These are phyloP conservation scores for Mycosphaerella arachidis DNA, from an alignment of 2,329 filamentous ascomycete genomes.

Conservation along the genomic window DNA sequence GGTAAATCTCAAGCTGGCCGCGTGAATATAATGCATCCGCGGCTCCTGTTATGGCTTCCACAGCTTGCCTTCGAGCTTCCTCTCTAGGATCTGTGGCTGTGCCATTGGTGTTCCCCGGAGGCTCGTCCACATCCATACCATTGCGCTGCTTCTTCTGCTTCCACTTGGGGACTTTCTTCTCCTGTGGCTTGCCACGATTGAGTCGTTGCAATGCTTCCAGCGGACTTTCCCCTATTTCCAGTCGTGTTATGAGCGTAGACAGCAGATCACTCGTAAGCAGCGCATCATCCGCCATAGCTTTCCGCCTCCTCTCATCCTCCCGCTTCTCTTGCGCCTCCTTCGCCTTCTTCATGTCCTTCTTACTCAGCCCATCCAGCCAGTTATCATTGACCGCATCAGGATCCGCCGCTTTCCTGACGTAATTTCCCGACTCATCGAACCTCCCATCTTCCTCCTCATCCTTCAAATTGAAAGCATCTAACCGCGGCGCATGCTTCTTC, in stretches of 20 bases:
- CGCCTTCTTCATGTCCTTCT: conserved; percentile 86
- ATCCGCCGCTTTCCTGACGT: conserved; percentile 80
- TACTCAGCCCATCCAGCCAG: conserved; percentile 88
- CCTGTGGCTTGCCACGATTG: conserved; percentile 54
- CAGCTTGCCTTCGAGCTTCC: conserved; percentile 62
- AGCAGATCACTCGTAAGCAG: conserved; percentile 70
- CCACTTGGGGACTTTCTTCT: conserved; percentile 55
- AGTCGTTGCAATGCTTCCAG: conserved; percentile 82
- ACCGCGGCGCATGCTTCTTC: conserved; percentile 86
- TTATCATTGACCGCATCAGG: conserved; percentile 85
- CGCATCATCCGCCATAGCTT: conserved; percentile 69
- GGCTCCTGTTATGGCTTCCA: conserved; percentile 80
- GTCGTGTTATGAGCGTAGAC: conserved; percentile 62
- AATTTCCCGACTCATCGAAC: conserved; percentile 90
- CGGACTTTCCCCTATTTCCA: conserved; percentile 79
- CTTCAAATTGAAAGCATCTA: conserved; percentile 94
- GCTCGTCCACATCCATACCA: conserved; percentile 65
- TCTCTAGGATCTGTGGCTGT: conserved; percentile 64
- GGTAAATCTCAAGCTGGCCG: conserved; percentile 86
- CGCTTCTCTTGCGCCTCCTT: conserved; percentile 82
- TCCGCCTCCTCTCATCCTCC: conserved; percentile 68
- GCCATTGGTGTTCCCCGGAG: conserved; percentile 12
- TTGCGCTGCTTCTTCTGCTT: conserved; percentile 52
- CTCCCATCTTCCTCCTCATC: conserved; percentile 85
- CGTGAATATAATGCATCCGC: conserved; percentile 81